These are phyloP conservation scores for Evernia prunastri DNA, from an alignment of 495 filamentous ascomycete genomes.

Conservation along the genomic window DNA sequence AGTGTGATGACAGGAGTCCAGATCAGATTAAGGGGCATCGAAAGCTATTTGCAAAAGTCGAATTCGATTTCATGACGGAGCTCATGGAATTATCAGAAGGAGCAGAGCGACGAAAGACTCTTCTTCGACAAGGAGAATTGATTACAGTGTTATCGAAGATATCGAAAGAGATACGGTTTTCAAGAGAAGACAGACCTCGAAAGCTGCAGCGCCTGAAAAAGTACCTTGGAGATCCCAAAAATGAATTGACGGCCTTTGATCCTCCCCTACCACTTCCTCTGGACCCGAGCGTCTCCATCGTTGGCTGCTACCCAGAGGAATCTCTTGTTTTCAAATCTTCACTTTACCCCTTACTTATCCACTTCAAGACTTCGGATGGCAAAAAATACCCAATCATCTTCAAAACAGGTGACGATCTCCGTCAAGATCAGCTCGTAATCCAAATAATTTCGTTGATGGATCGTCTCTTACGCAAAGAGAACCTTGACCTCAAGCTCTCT, in stretches of 20 bases:
- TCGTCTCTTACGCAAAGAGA: constrained; percentile 89
- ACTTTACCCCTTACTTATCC: constrained; percentile 81
- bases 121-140: constrained; percentile 84
- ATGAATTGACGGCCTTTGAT: constrained; percentile 74
- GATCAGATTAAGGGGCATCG: constrained; percentile 65
- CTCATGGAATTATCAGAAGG: constrained; percentile 53
- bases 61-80: constrained; percentile 91
- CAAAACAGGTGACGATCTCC: constrained; percentile 94
- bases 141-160: constrained; percentile 81
- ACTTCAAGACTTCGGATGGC: constrained; percentile 73
- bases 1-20: constrained; percentile 76
- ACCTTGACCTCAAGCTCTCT: constrained; percentile 89
- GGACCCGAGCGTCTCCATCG: constrained; percentile 73
- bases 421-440: constrained; percentile 95
- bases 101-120: constrained; percentile 61
- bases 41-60: constrained; percentile 81
- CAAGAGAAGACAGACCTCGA: constrained; percentile 64
- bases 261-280: constrained; percentile 84
- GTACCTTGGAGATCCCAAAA: constrained; percentile 78
- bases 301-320: constrained; percentile 75
- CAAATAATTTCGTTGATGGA: constrained; percentile 99
- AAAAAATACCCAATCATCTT: constrained; percentile 85
- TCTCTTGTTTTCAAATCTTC: constrained; percentile 93
- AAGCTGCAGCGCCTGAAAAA: constrained; percentile 81
- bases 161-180: constrained; percentile 79